A percentile compares a stretch with the other conserved stretches of the same genome.
Conservation (phyloP, 306 rosid genomes). For the Corylus heterophylla region DNA sequence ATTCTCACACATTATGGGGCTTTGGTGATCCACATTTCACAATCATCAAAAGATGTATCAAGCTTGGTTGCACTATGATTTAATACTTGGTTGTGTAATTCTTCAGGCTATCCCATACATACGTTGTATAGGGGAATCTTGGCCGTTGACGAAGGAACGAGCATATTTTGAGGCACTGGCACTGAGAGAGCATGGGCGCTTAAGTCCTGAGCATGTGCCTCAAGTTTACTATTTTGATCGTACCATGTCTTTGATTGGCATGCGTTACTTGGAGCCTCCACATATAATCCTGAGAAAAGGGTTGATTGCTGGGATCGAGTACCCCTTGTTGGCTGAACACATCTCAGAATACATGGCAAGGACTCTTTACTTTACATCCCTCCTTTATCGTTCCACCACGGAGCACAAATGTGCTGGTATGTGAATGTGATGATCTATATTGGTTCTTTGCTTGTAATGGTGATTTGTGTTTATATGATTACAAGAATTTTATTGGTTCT, state of each 20-base stretch:
- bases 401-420: conserved; percentile 83
- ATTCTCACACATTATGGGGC: not conserved
- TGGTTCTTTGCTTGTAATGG: not conserved
- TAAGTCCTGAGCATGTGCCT: conserved; percentile 70
- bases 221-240: conserved; percentile 83
- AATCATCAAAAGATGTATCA: not conserved
- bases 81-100: not conserved
- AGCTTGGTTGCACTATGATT: not conserved
- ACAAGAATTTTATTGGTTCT: not conserved
- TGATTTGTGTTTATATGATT: not conserved
- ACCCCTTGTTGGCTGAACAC: conserved; percentile 73
- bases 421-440: not conserved
- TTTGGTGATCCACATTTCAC: not conserved
- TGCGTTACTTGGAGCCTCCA: conserved; percentile 90
- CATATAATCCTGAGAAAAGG: conserved; percentile 90
- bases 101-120: conserved; percentile 81
- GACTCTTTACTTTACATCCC: conserved; percentile 79
- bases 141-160: conserved; percentile 95
- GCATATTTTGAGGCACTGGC: conserved; percentile 80
- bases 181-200: conserved; percentile 42
- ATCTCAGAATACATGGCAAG: conserved; percentile 77
- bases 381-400: conserved; percentile 61
- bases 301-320: conserved; percentile 75
- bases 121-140: conserved; percentile 88
- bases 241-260: conserved; percentile 81